Percentiles rank a stretch among this genome's conserved stretches.
phyloP scores from a whole-genome alignment of 2,329 filamentous ascomycete genomes.

The Periconia sp. region DNA sequence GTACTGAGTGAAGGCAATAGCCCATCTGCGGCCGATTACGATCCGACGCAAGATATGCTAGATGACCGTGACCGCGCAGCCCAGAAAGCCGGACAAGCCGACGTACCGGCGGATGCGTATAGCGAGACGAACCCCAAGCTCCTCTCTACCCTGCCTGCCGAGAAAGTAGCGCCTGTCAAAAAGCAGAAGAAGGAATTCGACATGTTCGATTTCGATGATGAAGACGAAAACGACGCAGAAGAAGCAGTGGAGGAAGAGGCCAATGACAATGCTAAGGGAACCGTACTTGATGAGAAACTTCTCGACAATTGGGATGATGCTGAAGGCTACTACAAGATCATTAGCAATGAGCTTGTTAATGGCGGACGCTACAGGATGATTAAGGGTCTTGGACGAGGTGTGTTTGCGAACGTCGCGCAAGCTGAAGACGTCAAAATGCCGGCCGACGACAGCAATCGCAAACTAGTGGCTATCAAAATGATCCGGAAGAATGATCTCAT shows the following conservation, averaged over 20 bases:
- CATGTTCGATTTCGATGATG: conserved; percentile 68
- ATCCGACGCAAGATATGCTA: conserved; percentile 86
- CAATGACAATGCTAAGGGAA: conserved; percentile 29
- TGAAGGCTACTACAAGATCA: conserved; percentile 96
- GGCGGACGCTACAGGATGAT: conserved; percentile 87
- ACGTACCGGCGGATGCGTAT: conserved; percentile 58
- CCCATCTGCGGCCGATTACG: conserved; percentile 91
- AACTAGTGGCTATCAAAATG: conserved; percentile 93
- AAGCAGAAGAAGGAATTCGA: conserved; percentile 62
- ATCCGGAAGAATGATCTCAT: conserved; percentile 96
- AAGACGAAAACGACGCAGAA: conserved; percentile 77
- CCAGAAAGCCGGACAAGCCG: conserved; percentile 53
- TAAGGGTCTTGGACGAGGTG: conserved; percentile 86
- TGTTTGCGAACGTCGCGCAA: conserved; percentile 95
- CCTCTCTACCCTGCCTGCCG: conserved; percentile 57
- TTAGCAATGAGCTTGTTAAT: conserved; percentile 87
- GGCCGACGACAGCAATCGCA: conserved; percentile 51
- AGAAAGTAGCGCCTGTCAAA: conserved; percentile 41
- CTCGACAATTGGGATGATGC: conserved; percentile 93
- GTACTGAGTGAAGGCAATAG: conserved; percentile 43
- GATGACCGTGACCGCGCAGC: conserved; percentile 78
- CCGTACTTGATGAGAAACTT: conserved; percentile 69
- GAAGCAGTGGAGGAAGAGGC: conserved; percentile 66
- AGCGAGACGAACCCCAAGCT: conserved; percentile 63
- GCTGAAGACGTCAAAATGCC: conserved; percentile 56